phyloP scores from a whole-genome alignment of 1,284 basidiomycete genomes.

The Meripilus lineatus region DNA sequence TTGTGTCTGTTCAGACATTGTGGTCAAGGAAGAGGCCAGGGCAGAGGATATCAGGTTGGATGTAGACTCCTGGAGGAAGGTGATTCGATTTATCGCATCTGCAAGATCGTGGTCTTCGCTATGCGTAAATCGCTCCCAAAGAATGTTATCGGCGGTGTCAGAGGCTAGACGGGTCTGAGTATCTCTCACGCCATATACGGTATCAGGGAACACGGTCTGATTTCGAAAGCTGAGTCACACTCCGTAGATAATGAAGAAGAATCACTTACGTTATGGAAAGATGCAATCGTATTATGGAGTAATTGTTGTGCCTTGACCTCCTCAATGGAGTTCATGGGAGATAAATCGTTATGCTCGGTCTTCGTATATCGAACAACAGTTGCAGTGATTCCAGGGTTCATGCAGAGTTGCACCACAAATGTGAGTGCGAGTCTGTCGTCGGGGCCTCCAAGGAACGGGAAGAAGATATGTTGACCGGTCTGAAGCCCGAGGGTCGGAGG shows the following conservation, averaged over 20 bases:
- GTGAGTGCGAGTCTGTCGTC: conserved; percentile 84
- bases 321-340: conserved; percentile 27
- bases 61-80: conserved; percentile 44
- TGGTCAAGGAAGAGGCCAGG: conserved; percentile 31
- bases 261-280: conserved; percentile 6
- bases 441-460: conserved; percentile 90
- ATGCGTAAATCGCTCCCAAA: conserved; percentile 55
- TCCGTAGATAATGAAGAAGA: no score
- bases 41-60: conserved; percentile 52
- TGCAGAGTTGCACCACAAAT: conserved; percentile 77
- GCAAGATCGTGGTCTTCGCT: conserved; percentile 26
- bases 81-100: conserved; percentile 50
- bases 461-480: conserved; percentile 62
- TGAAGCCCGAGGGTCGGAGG: conserved; percentile 13
- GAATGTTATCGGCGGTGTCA: conserved; percentile 67
- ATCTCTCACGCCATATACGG: conserved; percentile 38
- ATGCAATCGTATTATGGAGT: conserved; percentile 5
- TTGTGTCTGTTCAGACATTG: conserved; percentile 12
- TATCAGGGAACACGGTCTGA: conserved; percentile 56
- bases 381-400: conserved; percentile 57
- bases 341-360: conserved; percentile 29
- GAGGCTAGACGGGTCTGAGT: conserved; percentile 65
- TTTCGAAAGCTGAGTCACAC: no score
- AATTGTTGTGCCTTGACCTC: conserved; percentile 25
- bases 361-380: conserved; percentile 62